A percentile compares a stretch with the other conserved stretches of the same genome.
Conservation (phyloP, 768 basidiomycete species). For the Boletus tylopilopsis region DNA sequence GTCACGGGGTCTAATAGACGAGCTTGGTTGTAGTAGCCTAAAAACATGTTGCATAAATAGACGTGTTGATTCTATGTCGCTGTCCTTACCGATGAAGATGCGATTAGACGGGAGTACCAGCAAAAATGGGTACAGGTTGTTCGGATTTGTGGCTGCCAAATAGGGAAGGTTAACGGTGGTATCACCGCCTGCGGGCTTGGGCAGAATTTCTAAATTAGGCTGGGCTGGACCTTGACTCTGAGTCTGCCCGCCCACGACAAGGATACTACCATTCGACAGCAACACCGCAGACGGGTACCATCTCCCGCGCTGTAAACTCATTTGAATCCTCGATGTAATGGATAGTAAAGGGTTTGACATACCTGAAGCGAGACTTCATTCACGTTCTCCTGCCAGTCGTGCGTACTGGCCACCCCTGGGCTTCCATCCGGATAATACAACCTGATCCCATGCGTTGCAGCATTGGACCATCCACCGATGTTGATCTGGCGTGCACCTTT, state of each 20-base stretch:
- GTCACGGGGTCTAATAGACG: conserved; percentile 66
- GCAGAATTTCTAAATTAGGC: conserved; percentile 70
- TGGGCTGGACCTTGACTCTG: conserved; percentile 67
- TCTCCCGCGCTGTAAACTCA: conserved; percentile 45
- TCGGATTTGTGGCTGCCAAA: conserved; percentile 68
- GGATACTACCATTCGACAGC: conserved; percentile 68
- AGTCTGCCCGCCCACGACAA: conserved; percentile 71
- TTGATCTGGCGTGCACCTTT: conserved; percentile 45
- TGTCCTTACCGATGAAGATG: conserved; percentile 63
- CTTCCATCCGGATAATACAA: conserved; percentile 68
- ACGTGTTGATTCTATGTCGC: background rate
- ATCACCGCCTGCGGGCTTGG: conserved; percentile 60
- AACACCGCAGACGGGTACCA: conserved; percentile 73
- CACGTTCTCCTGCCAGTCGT: conserved; percentile 77
- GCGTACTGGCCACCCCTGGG: conserved; percentile 66
- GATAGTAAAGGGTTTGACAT: background rate
- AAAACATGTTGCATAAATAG: background rate
- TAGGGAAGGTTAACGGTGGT: conserved; percentile 62
- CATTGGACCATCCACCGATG: conserved; percentile 52
- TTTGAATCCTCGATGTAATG: background rate
- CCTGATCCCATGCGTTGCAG: conserved; percentile 69
- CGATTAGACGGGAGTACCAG: conserved; percentile 64
- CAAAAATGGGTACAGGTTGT: conserved; percentile 79
- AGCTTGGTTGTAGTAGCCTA: conserved; percentile 80
- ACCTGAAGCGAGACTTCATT: conserved; percentile 59